Base-by-base conservation (phyloP, 192 early-diverging fungal species). In the Coemansia sp. region DNA sequence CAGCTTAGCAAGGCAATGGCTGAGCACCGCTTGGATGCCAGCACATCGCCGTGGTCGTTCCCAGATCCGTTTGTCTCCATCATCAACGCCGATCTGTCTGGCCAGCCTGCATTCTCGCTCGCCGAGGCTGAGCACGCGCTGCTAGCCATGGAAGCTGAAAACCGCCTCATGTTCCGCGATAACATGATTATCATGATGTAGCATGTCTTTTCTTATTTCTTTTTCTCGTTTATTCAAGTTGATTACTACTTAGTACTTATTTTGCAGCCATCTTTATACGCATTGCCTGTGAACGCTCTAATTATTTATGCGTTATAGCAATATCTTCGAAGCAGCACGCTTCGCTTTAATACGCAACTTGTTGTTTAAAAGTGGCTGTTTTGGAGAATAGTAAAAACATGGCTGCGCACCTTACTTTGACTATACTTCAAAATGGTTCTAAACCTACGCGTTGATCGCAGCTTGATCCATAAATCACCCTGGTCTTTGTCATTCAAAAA, bases 111-210 rank as follows among this genome's bases (percentile, higher is more conserved):
- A 18, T 91, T 89, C 59, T 77, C 79, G 19, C 51, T 72, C 3
- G 55, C 56, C 43, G 88, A 91, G 80, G 82, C 83, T 3, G 80
- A 85, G 23, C 68, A 68, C 1, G 86, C 85, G 14, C 69, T 91
- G 55, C 63, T 71, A 27, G 68, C 62, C 33, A 83, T 91, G 90
- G 71, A 81, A 52, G 60, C 65, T 12, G 82, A 73, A 23, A 91
- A 91, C 69, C 82, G 88, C 35, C 69, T 91, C 25, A 90, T 89
- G 87, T 90, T 84, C 67, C 83, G 81, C 29, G 84, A 84, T 53
- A 82, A 81, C 22, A 75, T 83, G 49, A 71, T 89, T 45, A 83
- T 89, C 58, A 77, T 83, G 63, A 88, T 91, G 65, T 91, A 83
- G 42, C n/a, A 22, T 44, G 10, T 44, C 22, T 49, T 42, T n/a